Conservation (phyloP, 371 early-diverging fungal species). For the Lichtheimia ramosa region DNA sequence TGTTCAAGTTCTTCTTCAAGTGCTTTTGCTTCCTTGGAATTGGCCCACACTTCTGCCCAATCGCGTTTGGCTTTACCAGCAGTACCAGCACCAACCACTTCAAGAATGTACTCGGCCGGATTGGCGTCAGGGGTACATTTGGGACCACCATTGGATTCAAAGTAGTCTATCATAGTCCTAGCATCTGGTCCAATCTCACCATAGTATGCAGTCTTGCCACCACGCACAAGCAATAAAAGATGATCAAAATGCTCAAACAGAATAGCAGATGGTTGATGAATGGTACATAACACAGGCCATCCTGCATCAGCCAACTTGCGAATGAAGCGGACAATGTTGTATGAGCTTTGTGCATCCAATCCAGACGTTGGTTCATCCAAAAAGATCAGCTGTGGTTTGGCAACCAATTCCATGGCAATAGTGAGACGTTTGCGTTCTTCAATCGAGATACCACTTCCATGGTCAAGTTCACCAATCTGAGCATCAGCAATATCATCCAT, state of each 20-base stretch:
- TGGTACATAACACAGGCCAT: conserved; percentile 59
- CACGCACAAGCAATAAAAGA: conserved; percentile 60
- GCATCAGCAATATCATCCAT: conserved; percentile 57
- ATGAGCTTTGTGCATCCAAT: conserved; percentile 63
- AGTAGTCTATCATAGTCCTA: conserved; percentile 53
- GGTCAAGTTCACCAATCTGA: conserved; percentile 47
- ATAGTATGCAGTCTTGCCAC: conserved; percentile 59
- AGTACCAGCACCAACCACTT: conserved; percentile 43
- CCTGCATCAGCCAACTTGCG: conserved; percentile 61
- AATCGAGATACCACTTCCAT: conserved; percentile 49
- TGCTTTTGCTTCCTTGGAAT: conserved; percentile 28
- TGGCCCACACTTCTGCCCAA: conserved; percentile 57
- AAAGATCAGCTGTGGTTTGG: conserved; percentile 73
- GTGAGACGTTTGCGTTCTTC: conserved; percentile 67
- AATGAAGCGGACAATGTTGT: conserved; percentile 64
- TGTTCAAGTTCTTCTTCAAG: conserved; percentile 23
- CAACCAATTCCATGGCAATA: conserved; percentile 70
- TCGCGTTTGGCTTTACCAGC: conserved; percentile 37
- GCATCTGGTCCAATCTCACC: conserved; percentile 60
- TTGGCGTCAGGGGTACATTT: conserved; percentile 52
- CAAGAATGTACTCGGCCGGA: conserved; percentile 69
- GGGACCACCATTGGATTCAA: conserved; percentile 56
- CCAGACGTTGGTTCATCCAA: conserved; percentile 84
- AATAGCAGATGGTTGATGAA: conserved; percentile 68
- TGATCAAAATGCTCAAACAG: conserved; percentile 67